Evolutionary conservation across 306 rosid genomes (phyloP).

Genomic region (Cicer pinnatifidum): DNA sequence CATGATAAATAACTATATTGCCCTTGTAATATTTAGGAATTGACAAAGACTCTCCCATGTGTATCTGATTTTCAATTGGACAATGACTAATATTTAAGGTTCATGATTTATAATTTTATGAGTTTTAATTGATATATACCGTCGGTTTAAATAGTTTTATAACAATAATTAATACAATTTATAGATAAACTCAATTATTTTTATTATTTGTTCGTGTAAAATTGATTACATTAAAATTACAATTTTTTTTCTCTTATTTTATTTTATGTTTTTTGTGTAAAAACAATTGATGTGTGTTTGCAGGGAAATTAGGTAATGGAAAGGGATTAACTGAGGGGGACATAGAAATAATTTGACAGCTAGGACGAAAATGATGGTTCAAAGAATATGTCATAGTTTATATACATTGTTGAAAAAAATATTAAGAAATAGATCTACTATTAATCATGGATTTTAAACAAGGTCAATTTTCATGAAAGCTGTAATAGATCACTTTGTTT

Average conservation of each 20-base stretch:
- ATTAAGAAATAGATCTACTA: constrained; percentile 27
- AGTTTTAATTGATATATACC: too few relatives aligned
- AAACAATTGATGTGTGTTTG: constrained; percentile 42
- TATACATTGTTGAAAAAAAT: constrained; percentile 32
- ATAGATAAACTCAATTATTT: too few relatives aligned
- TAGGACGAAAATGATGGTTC: constrained; percentile 46
- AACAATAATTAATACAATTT: too few relatives aligned
- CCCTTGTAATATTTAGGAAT: constrained; percentile 43
- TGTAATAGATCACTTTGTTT: constrained; percentile 21
- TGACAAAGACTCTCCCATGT: constrained; percentile 52
- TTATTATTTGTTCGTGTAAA: too few relatives aligned
- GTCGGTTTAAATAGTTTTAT: too few relatives aligned
- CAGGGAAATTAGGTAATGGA: constrained; percentile 63
- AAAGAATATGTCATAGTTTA: constrained; percentile 33
- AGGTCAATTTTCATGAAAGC: constrained; percentile 22
- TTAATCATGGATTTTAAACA: constrained; percentile 10
- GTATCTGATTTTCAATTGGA: constrained; percentile 48
- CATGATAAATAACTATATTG: constrained; percentile 43
- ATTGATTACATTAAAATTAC: too few relatives aligned
- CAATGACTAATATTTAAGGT: constrained; percentile 44
- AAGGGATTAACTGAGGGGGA: constrained; percentile 43
- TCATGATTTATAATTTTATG: constrained; percentile 21
- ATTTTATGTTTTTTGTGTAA: background rate
- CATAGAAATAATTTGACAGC: constrained; percentile 45
- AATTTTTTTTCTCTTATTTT: too few relatives aligned